These are phyloP conservation scores for Blastocystis sp. DNA, from an alignment of 352 stramenopile genomes.

Conservation along the genomic window DNA sequence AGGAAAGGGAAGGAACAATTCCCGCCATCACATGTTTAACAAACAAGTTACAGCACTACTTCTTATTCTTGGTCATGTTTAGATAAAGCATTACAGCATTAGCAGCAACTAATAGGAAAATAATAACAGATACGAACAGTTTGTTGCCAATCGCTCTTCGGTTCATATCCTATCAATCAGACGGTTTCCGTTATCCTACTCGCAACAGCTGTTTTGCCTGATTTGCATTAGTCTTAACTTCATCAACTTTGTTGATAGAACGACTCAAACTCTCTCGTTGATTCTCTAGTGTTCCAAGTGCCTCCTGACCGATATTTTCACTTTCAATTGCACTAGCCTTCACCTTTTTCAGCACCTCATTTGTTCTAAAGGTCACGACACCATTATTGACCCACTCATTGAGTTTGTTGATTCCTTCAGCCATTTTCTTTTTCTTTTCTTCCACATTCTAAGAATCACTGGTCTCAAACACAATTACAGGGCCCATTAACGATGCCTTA, in stretches of 20 bases:
- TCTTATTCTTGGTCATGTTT: constrained; percentile 29
- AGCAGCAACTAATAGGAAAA: constrained; percentile 26
- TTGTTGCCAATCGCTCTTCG: constrained; percentile 41
- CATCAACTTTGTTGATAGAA: constrained; percentile 51
- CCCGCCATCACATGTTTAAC: constrained; percentile 27
- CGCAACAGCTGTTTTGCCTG: constrained; percentile 21
- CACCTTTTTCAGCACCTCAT: constrained; percentile 41
- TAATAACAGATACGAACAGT: constrained; percentile 21
- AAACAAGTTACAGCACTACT: constrained; percentile 10
- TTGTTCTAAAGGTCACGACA: neutral
- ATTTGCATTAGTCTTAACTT: constrained; percentile 58
- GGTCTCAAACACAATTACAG: neutral
- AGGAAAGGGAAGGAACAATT: neutral
- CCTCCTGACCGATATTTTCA: constrained; percentile 41
- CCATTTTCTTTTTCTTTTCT: constrained; percentile 62
- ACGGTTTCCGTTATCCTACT: neutral
- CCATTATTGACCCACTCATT: constrained; percentile 1
- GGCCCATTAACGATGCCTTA: constrained; percentile 29
- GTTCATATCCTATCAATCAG: constrained; percentile 50
- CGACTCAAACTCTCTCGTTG: constrained; percentile 36
- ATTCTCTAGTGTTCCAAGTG: constrained; percentile 17
- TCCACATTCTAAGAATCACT: constrained; percentile 25
- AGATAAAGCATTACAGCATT: constrained; percentile 57
- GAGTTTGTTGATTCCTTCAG: constrained; percentile 38
- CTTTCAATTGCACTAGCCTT: constrained; percentile 42